Evolutionary conservation across 2,329 filamentous ascomycete species (phyloP).

Genomic region (Fusarium sp.): DNA sequence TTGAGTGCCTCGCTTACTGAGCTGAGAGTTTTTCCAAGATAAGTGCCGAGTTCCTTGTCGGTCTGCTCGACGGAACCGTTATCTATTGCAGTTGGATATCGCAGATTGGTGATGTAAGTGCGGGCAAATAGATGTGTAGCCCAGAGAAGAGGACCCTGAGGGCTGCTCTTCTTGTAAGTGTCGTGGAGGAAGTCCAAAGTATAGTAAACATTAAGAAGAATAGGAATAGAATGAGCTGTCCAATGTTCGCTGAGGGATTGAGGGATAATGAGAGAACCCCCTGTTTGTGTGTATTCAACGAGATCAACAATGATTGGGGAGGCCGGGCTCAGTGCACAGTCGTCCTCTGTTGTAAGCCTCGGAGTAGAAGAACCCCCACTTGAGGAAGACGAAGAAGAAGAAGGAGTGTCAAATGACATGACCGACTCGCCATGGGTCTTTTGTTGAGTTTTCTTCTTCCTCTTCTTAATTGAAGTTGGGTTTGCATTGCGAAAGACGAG

Average conservation of each 20-base stretch:
- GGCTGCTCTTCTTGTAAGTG: constrained; percentile 42
- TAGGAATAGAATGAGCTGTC: constrained; percentile 54
- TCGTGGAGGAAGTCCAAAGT: constrained; percentile 51
- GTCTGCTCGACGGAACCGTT: constrained; percentile 43
- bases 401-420: constrained; percentile 8
- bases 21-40: constrained; percentile 53
- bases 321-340: constrained; percentile 6
- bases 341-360: constrained; percentile 14
- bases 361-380: constrained; percentile 24
- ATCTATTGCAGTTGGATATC: constrained; percentile 48
- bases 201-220: constrained; percentile 54
- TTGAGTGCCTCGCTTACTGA: constrained; percentile 54
- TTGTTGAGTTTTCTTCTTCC: constrained; percentile 46
- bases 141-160: constrained; percentile 53
- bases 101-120: constrained; percentile 55
- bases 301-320: constrained; percentile 18
- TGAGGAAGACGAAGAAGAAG: constrained; percentile 17
- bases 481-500: constrained; percentile 55
- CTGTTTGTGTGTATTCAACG: constrained; percentile 17
- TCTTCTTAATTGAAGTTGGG: constrained; percentile 46
- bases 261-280: constrained; percentile 22
- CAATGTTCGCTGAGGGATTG: constrained; percentile 52
- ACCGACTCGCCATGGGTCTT: constrained; percentile 16
- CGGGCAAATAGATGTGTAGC: constrained; percentile 56
- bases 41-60: constrained; percentile 50